Base-by-base conservation (phyloP, 192 early-diverging fungal genomes). In the Backusella circina region DNA sequence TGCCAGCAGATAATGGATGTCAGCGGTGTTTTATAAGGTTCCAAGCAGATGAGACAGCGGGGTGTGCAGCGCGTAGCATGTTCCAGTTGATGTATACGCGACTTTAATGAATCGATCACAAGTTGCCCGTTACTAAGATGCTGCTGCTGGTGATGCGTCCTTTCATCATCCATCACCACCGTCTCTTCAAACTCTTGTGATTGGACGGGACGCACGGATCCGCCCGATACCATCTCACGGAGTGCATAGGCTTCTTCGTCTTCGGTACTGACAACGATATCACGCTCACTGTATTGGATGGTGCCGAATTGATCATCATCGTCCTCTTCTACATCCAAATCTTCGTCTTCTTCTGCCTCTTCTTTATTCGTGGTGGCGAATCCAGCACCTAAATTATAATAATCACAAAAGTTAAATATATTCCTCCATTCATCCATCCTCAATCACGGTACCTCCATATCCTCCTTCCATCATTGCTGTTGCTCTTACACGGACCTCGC, bases 1-100 rank as follows among this genome's bases (percentile, higher is more conserved):
- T 97, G 96, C 95, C 95, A 95, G 83, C 96, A 97, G 21, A 91
- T 85, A 33, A 94, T 89, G 0, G 95, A 95, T 2, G 85, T 85
- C 32, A 94, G 77, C 0, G 96, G 96, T 10, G 87, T 82, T 4
- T 83, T 85, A 79, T 92, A 95, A 0, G 87, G 75, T 33, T 94
- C 93, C 28, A 93, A 82, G 77, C 96, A 97, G 10, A 96, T 92
- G 13, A 94, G 79, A 82, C 96, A 97, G 50, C 86, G 87, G 2
- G 85, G 90, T 4, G 83, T 82, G 5, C 78, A 75, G 38, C 83
- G 80, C 37, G 85, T 74, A 5, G 85, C 77, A 21, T 75, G 72
- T 77, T 89, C 88, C 66, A 93, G 83, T 73, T 93, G 85, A 39
- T 89, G 85, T 28, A 97, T 88, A 21, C 91, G 89, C 7, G 85